Evolutionary conservation across 495 filamentous ascomycete genomes (phyloP).

Genomic region (Aspergillus asperescens): DNA sequence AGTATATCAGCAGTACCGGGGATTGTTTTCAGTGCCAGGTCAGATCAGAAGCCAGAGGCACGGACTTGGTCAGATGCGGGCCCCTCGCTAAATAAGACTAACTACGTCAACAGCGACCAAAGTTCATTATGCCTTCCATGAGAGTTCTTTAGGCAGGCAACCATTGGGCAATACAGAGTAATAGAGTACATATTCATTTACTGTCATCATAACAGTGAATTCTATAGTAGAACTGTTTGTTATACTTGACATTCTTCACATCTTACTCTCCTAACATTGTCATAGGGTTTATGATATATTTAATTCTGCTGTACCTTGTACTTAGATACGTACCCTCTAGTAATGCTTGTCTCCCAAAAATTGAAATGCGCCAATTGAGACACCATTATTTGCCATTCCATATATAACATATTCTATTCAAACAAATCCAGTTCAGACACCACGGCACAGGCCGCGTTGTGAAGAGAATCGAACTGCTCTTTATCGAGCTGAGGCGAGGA

Average conservation of each 20-base stretch:
- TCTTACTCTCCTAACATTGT: no score
- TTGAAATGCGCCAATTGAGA: no score
- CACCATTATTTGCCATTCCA: no score
- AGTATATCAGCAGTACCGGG: not conserved
- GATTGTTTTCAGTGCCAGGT: not conserved
- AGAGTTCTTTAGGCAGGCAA: not conserved
- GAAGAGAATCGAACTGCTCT: slow-evolving; percentile 35
- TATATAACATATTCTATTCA: not conserved
- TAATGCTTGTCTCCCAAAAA: no score
- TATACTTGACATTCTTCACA: no score
- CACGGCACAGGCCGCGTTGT: slow-evolving; percentile 33
- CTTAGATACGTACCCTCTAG: no score
- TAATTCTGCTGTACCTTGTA: no score
- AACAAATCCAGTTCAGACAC: slow-evolving; percentile 30
- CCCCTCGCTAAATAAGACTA: slow-evolving; percentile 17
- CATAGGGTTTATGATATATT: no score
- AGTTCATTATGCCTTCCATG: not conserved
- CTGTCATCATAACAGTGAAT: no score
- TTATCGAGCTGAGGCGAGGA: slow-evolving; percentile 8
- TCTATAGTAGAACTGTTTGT: no score
- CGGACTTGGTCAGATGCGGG: slow-evolving; percentile 22
- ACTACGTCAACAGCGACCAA: slow-evolving; percentile 20
- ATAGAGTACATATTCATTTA: not conserved
- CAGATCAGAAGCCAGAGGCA: slow-evolving; percentile 10
- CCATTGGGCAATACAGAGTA: not conserved